Evolutionary conservation across 2,329 filamentous ascomycete genomes (phyloP), one percentile per base, ranked within the genome.

Genomic region (Lasiodiplodia gonubiensis): DNA sequence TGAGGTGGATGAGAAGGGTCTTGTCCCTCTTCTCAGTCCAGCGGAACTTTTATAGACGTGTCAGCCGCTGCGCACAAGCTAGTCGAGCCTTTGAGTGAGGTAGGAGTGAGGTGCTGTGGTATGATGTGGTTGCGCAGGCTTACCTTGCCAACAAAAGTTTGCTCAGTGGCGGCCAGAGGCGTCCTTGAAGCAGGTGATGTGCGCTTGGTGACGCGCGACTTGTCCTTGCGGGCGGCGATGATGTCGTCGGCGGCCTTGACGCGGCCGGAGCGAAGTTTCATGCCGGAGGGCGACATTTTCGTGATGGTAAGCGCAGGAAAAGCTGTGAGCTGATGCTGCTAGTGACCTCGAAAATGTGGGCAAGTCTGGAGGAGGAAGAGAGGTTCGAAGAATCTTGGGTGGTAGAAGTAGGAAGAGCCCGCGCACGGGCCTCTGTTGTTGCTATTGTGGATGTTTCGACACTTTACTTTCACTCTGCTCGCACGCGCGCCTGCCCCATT

Each of bases 21-120:
- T 37, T n/a, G 21, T 65, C 63, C 16, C 35, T 46, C 33, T 52
- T 55, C 39, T 46, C 49, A 12, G 51, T 55, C 63, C 63, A 65
- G 14, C 49, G 46, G 23, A 64, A 52, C 60, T 64, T 18, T 30
- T 3, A 10, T 1, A 35, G 21, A 46, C 7, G 6, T 0, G 37
- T 60, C 55, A 48, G 55, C 23, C 12, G 14, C 3, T 30, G 55
- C 18, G 14, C 55, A 4, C n/a, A 60, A 25, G 12, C 33, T 3
- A 46, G n/a, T 21, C 18, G n/a, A 46, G 49, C 11, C 5, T 27
- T 52, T 4, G 25, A 27, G 16, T 52, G 49, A 30, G 10, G 25
- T 27, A 25, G 16, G n/a, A n/a, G 30, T n/a, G 37, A 4, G 37
- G 10, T 60, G 11, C 8, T 12, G 21, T 14, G 10, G 55, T 16